Conservation (phyloP, 768 basidiomycete genomes). For the Trametes elegans region DNA sequence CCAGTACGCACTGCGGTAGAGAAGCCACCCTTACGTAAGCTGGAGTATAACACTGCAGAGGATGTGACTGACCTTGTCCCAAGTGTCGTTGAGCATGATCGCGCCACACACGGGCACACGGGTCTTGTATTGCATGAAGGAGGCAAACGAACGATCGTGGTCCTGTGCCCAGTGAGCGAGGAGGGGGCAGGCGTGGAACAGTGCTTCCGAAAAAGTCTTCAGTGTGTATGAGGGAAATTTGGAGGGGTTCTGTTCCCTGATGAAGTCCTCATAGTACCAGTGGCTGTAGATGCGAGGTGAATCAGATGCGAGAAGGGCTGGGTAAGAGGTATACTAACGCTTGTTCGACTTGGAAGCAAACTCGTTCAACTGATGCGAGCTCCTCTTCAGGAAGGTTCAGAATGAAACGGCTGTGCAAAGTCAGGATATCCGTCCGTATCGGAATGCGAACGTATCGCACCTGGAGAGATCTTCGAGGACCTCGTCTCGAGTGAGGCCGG, state of each 20-base stretch:
- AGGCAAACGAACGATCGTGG: constrained; percentile 82
- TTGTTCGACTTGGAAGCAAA: constrained; percentile 99
- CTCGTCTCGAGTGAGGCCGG: constrained; percentile 65
- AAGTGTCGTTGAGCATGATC: constrained; percentile 87
- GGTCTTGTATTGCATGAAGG: constrained; percentile 95
- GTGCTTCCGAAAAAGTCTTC: constrained; percentile 89
- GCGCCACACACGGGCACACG: constrained; percentile 97
- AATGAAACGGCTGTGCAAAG: constrained; percentile 76
- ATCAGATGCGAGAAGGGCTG: neutral
- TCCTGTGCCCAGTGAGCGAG: constrained; percentile 81
- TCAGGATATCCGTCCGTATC: constrained; percentile 14
- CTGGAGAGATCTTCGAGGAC: constrained; percentile 90
- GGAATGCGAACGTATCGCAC: constrained; percentile 37
- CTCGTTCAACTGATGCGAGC: constrained; percentile 83
- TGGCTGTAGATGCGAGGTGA: constrained; percentile 53
- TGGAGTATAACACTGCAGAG: constrained; percentile 8
- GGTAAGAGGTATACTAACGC: constrained; percentile 59
- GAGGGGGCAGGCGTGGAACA: constrained; percentile 84
- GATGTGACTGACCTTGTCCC: constrained; percentile 75
- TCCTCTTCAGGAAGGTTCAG: constrained; percentile 95
- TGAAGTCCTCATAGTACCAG: constrained; percentile 99
- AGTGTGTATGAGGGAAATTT: constrained; percentile 84
- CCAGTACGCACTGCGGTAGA: constrained; percentile 77
- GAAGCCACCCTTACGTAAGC: constrained; percentile 15
- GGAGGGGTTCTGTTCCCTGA: constrained; percentile 80